Evolutionary conservation across 2,329 filamentous ascomycete species (phyloP), one percentile per base, ranked within the genome.

Genomic region (Xylaria sp.): DNA sequence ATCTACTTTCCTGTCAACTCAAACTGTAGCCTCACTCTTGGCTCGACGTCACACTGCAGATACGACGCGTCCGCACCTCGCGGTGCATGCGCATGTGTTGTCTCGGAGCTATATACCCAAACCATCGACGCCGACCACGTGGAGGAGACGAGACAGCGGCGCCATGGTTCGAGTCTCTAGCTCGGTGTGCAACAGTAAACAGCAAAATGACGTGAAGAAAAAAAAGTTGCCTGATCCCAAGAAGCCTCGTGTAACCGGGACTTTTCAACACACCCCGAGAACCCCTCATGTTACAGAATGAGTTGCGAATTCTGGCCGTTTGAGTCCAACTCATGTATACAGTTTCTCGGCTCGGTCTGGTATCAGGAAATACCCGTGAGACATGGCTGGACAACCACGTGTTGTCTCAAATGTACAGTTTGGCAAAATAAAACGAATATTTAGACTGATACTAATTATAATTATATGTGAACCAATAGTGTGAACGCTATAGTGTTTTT

Each of bases 141-240:
- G 53, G 43, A 52, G 55, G n/a, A 34, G 41, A 58, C 52, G 30
- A 52, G 23, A 63, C 41, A 5, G n/a, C 45, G 25, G 18, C 61
- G 32, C 20, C 61, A 25, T 48, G 53, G 50, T 56, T 58, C 34
- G 52, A 63, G 34, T 58, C 28, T 23, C 20, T 12, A 18, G n/a
- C 34, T 34, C 53, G 34, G 13, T n/a, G 53, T 58, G 62, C 43
- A 48, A 46, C 50, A 7, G 4, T 10, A 28, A 20, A 18, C 6
- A 1, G 39, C 23, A 45, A 45, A 32, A 43, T 41, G 34, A 43
- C 43, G 43, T 41, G 53, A 13, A 34, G 13, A 23, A 59, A 50
- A 36, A 20, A 62, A 32, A 15, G 23, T 65, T 32, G 63, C 63
- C 63, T 65, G 56, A 65, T 65, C 18, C n/a, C 18, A 10, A 43